phyloP scores from a whole-genome alignment of 768 basidiomycete species.

The Termitomyces sp. region DNA sequence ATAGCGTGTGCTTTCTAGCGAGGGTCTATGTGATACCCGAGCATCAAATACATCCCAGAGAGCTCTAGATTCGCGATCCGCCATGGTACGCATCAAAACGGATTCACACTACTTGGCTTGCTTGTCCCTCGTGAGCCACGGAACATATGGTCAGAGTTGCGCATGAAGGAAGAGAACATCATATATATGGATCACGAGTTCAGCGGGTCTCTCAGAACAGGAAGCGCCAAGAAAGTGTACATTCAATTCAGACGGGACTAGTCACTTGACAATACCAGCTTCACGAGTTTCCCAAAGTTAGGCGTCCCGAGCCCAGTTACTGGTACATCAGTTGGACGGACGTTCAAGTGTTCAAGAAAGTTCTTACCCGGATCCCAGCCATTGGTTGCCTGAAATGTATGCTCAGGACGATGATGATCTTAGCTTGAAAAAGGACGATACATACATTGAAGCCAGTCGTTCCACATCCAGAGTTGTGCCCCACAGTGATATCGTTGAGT shows the following conservation, averaged over 20 bases:
- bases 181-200: not conserved
- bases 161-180: not conserved
- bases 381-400: conserved; percentile 30
- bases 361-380: conserved; percentile 58
- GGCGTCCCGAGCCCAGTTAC: conserved; percentile 55
- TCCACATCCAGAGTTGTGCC: conserved; percentile 55
- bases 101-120: not conserved
- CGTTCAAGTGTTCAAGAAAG: not conserved
- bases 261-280: conserved; percentile 21
- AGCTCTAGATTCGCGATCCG: not conserved
- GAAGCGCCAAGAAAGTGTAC: not conserved
- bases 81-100: not conserved
- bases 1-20: not conserved
- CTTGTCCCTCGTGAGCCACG: not conserved
- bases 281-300: conserved; percentile 40
- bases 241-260: not conserved
- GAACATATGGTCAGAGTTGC: not conserved
- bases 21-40: not conserved
- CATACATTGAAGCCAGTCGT: conserved; percentile 62
- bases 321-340: conserved; percentile 11
- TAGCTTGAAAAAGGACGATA: conserved; percentile 6
- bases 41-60: not conserved
- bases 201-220: not conserved
- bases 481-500: conserved; percentile 55
- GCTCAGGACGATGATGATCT: not conserved